These are phyloP conservation scores for Irpex sp. DNA, from an alignment of 1,284 basidiomycete species.

Conservation along the genomic window DNA sequence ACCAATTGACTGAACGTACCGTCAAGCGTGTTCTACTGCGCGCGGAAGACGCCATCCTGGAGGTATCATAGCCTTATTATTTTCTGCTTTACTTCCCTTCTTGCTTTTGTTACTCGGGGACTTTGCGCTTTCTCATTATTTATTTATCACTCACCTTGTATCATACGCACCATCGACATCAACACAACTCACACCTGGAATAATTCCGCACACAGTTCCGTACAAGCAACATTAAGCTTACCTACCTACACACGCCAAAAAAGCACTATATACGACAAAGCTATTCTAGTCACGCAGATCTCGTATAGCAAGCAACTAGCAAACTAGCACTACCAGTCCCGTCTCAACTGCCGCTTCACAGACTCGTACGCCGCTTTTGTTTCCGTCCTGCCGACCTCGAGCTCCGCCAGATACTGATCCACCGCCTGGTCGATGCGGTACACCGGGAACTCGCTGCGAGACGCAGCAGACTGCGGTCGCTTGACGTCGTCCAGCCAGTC, in stretches of 20 bases:
- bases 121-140: neutral
- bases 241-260: neutral
- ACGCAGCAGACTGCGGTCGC: slow-evolving; percentile 49
- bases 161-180: neutral
- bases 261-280: slow-evolving; percentile 8
- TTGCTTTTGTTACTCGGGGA: neutral
- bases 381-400: slow-evolving; percentile 52
- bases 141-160: neutral
- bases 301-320: neutral
- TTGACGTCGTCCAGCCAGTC: slow-evolving; percentile 75
- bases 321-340: slow-evolving; percentile 48
- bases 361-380: slow-evolving; percentile 60
- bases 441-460: slow-evolving; percentile 61
- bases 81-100: neutral
- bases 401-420: slow-evolving; percentile 65
- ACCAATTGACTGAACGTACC: slow-evolving; percentile 52
- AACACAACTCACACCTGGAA: too few species aligned
- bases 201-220: neutral
- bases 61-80: slow-evolving; percentile 37
- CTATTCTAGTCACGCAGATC: neutral
- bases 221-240: neutral
- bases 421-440: slow-evolving; percentile 64
- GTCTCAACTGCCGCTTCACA: slow-evolving; percentile 60
- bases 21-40: slow-evolving; percentile 59
- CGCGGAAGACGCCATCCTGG: slow-evolving; percentile 74